Evolutionary conservation across 192 early-diverging fungal genomes (phyloP).

Genomic region (Chytriomyces sp.): DNA sequence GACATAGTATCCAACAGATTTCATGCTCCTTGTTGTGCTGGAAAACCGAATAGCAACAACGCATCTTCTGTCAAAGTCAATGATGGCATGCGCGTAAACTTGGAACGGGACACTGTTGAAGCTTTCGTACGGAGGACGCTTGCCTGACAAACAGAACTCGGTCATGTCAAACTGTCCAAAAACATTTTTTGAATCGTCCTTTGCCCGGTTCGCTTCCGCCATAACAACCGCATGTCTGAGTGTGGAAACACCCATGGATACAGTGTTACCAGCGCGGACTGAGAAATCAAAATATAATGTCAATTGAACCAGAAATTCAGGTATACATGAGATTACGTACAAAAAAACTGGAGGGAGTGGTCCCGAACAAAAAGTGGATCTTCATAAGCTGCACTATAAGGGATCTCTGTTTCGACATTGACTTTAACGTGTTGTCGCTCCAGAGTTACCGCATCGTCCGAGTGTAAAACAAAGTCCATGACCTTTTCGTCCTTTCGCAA

Average conservation of each 20-base stretch:
- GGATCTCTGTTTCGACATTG: not conserved
- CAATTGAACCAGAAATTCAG: too few species aligned
- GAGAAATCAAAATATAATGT: not conserved
- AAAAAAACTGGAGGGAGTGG: too few species aligned
- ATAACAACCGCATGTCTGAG: not conserved
- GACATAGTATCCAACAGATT: conserved; percentile 13
- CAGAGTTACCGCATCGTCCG: not conserved
- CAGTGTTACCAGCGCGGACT: not conserved
- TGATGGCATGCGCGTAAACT: not conserved
- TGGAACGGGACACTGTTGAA: conserved; percentile 4
- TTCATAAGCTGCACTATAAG: not conserved
- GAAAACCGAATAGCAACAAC: conserved; percentile 17
- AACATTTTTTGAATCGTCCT: not conserved
- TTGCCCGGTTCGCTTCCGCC: not conserved
- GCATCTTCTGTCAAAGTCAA: not conserved
- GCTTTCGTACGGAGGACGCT: not conserved
- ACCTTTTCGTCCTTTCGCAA: too few species aligned
- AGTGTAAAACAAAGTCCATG: too few species aligned
- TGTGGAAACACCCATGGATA: not conserved
- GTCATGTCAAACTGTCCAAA: not conserved
- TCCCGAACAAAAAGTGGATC: not conserved
- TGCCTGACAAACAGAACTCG: not conserved
- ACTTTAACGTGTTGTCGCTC: not conserved
- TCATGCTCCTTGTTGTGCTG: not conserved
- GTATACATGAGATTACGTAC: too few species aligned